A percentile compares a stretch with the other conserved stretches of the same genome.
phyloP scores from a whole-genome alignment of 805 yeast species.

The Yarrowia yakushimensis region DNA sequence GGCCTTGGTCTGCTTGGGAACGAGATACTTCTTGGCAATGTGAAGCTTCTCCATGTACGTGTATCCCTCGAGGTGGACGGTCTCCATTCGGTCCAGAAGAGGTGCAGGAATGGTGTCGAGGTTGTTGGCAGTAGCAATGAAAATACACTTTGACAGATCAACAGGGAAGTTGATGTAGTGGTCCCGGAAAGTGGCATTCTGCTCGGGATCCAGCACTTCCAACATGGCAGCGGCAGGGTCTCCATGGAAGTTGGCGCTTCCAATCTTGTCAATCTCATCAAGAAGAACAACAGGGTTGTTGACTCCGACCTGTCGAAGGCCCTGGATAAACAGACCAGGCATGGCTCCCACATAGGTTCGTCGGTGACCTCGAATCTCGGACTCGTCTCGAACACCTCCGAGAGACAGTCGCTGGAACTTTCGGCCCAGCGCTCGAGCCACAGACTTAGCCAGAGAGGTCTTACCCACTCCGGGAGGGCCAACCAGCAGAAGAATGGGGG shows the following conservation, averaged over 20 bases:
- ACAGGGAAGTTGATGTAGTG: conserved; percentile 84
- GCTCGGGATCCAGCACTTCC: conserved; percentile 89
- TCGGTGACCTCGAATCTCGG: conserved; percentile 86
- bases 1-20: conserved; percentile 69
- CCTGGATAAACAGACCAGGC: conserved; percentile 81
- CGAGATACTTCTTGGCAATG: conserved; percentile 62
- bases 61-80: conserved; percentile 73
- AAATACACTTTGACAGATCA: conserved; percentile 74
- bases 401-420: conserved; percentile 75
- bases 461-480: conserved; percentile 97
- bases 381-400: conserved; percentile 86
- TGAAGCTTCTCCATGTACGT: conserved; percentile 71
- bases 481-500: conserved; percentile 71
- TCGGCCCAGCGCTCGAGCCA: conserved; percentile 69
- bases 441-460: conserved; percentile 78
- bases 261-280: conserved; percentile 81
- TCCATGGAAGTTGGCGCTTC: conserved; percentile 58
- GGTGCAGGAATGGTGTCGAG: conserved; percentile 69
- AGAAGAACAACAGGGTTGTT: conserved; percentile 80
- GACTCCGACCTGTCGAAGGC: conserved; percentile 66
- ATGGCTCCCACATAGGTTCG: conserved; percentile 89
- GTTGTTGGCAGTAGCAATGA: conserved; percentile 84
- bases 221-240: conserved; percentile 88
- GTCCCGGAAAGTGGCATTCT: conserved; percentile 70
- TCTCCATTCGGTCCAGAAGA: conserved; percentile 78